Base-by-base conservation (phyloP, 1,139 yeast genomes). In the Taphrina confusa region DNA sequence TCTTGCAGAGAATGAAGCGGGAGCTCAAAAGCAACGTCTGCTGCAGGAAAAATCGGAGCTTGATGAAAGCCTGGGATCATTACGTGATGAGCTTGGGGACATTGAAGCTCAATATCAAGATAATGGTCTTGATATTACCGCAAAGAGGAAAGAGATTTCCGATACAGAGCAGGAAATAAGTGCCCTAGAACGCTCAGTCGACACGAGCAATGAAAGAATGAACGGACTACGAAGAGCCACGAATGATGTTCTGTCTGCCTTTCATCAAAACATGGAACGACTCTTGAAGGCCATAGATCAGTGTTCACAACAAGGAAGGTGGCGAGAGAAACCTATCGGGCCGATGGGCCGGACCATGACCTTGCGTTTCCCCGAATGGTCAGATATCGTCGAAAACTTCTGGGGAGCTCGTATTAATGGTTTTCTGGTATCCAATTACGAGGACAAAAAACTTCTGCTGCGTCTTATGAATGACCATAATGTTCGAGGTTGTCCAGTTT, bases 321-420 rank as follows among this genome's bases (percentile, higher is more conserved):
- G 87, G 78, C 76, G 75, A 20, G 65, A 70, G 1, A 68, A 67
- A 22, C 95, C 95, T 0, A 71, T 87, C n/a, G 98, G 98, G 0
- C 99, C 99, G 0, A 63, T 91, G 0, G 97, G 97, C 0, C 67
- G 77, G 6, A 75, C 75, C 62, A 76, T 90, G 1, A 76, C 80
- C 8, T 75, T 92, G 14, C 86, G 82, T 18, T 80, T 73, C 65
- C 73, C 76, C n/a, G 71, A 77, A 42, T 91, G 91, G 91, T 74
- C 79, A 5, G 78, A 78, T 18, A 70, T 87, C 2, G 70, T 92
- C 12, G 94, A 88, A 66, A 71, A 80, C 0, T 70, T 76, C 14
- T 65, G 84, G 40, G 76, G 77, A 2, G 73, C 75, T 14, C 72
- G 81, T 0, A 71, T 88, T 16, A 82, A 79, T 47, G 76, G 90